Evolutionary conservation across 148 eudicot species (phyloP).

Genomic region (Nepenthes gracilis): DNA sequence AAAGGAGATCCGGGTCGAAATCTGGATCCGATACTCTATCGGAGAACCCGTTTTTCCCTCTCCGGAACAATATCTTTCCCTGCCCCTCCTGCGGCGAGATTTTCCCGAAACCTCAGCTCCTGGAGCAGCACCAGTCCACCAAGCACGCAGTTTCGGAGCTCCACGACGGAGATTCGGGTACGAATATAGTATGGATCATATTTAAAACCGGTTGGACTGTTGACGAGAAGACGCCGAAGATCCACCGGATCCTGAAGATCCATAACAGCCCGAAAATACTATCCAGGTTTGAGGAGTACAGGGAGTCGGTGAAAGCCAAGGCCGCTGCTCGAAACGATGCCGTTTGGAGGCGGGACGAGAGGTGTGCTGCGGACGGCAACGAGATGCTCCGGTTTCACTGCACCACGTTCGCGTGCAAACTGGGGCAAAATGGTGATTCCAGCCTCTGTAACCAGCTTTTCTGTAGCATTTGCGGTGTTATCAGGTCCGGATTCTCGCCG

Average conservation of each 20-base stretch:
- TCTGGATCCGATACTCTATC: constrained; percentile 29
- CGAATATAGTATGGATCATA: constrained; percentile 62
- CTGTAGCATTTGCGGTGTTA: constrained; percentile 74
- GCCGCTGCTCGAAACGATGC: constrained; percentile 27
- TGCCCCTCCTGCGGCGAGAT: constrained; percentile 70
- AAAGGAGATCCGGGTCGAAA: constrained; percentile 17
- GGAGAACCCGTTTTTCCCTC: constrained; percentile 33
- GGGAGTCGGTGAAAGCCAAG: constrained; percentile 48
- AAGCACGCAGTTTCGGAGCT: constrained; percentile 79
- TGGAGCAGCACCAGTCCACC: constrained; percentile 46
- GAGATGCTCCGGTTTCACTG: constrained; percentile 71
- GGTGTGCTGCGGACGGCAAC: constrained; percentile 81
- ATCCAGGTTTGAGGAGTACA: constrained; percentile 55
- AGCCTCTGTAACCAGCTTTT: constrained; percentile 43
- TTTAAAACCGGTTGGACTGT: constrained; percentile 64
- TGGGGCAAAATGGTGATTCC: constrained; percentile 68
- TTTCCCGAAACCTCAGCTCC: constrained; percentile 30
- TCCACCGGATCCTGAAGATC: constrained; percentile 65
- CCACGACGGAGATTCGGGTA: constrained; percentile 65
- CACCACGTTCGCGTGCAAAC: constrained; percentile 50
- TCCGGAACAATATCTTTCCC: constrained; percentile 60
- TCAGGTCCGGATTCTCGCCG: constrained; percentile 61
- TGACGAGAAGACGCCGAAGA: constrained; percentile 10
- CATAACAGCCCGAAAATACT: constrained; percentile 47
- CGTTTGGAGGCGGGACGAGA: constrained; percentile 27